Evolutionary conservation across 1,139 yeast species (phyloP), one percentile per base, ranked within the genome.

Genomic region (Candida tropicalis): DNA sequence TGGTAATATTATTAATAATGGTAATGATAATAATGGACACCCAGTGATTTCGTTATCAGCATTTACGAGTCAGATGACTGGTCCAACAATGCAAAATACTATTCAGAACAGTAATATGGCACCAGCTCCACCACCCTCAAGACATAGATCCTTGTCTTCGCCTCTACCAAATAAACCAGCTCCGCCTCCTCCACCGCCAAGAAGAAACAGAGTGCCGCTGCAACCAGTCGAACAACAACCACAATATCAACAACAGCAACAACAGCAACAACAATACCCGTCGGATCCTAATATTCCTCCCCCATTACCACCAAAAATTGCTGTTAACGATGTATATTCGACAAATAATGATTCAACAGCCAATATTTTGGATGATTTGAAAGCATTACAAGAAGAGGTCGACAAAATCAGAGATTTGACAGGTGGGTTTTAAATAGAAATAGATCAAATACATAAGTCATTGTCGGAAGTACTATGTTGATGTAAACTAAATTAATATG

Each of bases 301-400:
- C 2, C 65, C 70, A 8, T 51, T 64, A 26, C 73, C 73, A 4
- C 75, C 75, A 10, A 66, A 65, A 44, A 56, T 63, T 2, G 48
- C 62, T 2, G 39, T 36, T n/a, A 36, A 36, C 24, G 39, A 41
- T 15, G 49, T 49, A 7, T 53, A 48, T 35, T 39, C 40, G n/a
- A 37, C 39, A 10, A 42, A 48, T 25, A 63, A 58, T 45, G 65
- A 64, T 43, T 73, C 75, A 46, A 75, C 80, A 2, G 66, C 75
- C 4, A 75, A 80, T 47, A 79, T 82, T 18, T 60, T 82, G 50
- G 82, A 82, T 44, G 84, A 82, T 57, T 66, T 82, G 47, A 77
- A 77, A 55, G 82, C 82, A 15, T 63, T 83, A 41, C 86, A 82
- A 53, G 82, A 74, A 33, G 88, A 83, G 56, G 86, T 83, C 15